Evolutionary conservation across 2,329 filamentous ascomycete species (phyloP).

Genomic region (Aspergillus ruber): DNA sequence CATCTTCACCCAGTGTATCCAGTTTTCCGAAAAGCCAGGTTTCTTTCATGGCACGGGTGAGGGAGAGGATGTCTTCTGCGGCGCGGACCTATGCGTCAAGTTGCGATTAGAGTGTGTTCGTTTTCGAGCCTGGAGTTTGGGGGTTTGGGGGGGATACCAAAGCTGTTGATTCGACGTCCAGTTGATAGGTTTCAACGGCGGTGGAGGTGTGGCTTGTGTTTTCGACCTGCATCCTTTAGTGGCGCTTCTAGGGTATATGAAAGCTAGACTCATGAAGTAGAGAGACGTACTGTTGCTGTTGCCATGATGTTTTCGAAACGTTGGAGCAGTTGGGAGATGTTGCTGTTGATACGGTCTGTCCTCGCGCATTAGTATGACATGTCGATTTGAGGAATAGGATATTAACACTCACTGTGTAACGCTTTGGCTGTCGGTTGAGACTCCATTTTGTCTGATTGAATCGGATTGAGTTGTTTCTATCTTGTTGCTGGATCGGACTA

Average conservation of each 20-base stretch:
- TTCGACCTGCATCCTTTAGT: no score
- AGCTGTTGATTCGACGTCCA: slow-evolving; percentile 53
- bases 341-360: slow-evolving; percentile 39
- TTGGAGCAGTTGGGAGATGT: slow-evolving; percentile 43
- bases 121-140: not conserved
- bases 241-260: no score
- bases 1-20: slow-evolving; percentile 47
- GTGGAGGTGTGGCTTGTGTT: slow-evolving; percentile 49
- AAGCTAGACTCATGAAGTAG: no score
- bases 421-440: slow-evolving; percentile 23
- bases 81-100: slow-evolving; percentile 46
- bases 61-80: slow-evolving; percentile 55
- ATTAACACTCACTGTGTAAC: slow-evolving; percentile 19
- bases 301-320: slow-evolving; percentile 52
- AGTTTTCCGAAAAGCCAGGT: slow-evolving; percentile 62
- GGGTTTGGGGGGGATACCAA: slow-evolving; percentile 39
- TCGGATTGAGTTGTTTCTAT: not conserved
- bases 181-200: slow-evolving; percentile 52
- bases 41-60: slow-evolving; percentile 59
- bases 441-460: slow-evolving; percentile 21
- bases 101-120: not conserved
- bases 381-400: not conserved
- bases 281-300: slow-evolving; percentile 41
- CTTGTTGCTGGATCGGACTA: not conserved
- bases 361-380: not conserved